Conservation (phyloP, 1,284 basidiomycete species). For the Cryptococcus depauperatus region DNA sequence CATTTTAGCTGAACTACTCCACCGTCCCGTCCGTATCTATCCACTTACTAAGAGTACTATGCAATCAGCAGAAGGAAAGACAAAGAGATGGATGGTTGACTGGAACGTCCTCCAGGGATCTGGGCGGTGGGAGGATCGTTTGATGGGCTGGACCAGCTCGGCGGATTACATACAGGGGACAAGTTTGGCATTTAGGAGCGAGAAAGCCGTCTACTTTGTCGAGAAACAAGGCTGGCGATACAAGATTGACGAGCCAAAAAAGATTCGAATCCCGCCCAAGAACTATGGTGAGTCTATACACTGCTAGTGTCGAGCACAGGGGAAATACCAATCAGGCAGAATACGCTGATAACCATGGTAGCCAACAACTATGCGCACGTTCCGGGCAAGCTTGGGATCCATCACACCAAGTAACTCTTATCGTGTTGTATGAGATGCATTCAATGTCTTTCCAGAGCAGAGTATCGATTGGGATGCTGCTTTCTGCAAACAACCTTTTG, state of each 20-base stretch:
- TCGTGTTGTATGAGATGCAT: conserved; percentile 3
- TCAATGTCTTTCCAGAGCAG: too few species aligned
- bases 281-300: conserved; percentile 59
- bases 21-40: conserved; percentile 85
- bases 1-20: conserved; percentile 65
- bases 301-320: too few species aligned
- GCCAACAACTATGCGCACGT: conserved; percentile 81
- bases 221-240: conserved; percentile 48
- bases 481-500: too few species aligned
- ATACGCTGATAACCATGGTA: too few species aligned
- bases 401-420: conserved; percentile 76
- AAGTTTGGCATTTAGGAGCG: conserved; percentile 73
- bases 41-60: conserved; percentile 91
- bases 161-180: conserved; percentile 98
- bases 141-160: conserved; percentile 94
- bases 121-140: conserved; percentile 93
- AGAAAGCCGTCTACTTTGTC: conserved; percentile 82
- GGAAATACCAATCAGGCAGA: too few species aligned
- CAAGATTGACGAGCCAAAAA: conserved; percentile 58
- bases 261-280: conserved; percentile 76
- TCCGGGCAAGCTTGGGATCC: conserved; percentile 71
- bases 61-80: conserved; percentile 83
- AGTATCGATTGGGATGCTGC: too few species aligned
- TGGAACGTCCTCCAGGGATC: conserved; percentile 83
- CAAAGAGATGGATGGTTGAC: conserved; percentile 86